These are phyloP conservation scores for Fusarium pseudocircinatum DNA, from an alignment of 2,329 filamentous ascomycete species.

Conservation along the genomic window DNA sequence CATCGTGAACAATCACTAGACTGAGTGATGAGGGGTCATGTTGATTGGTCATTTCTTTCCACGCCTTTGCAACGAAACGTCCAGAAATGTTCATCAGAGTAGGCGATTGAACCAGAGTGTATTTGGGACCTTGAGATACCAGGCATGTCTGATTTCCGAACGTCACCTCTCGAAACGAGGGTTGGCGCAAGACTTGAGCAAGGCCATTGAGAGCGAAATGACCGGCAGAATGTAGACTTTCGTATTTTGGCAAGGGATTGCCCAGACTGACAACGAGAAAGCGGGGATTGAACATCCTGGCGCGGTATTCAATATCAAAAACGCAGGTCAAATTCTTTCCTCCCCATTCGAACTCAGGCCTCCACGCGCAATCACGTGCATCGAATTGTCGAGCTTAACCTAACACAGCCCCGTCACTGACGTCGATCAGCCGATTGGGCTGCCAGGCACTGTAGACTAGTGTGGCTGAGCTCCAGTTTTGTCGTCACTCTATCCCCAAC, in stretches of 20 bases:
- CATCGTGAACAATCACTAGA: conserved; percentile 87
- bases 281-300: conserved; percentile 54
- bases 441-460: conserved; percentile 18
- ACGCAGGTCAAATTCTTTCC: conserved; percentile 8
- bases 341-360: background rate
- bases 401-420: conserved; percentile 42
- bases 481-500: conserved; percentile 42
- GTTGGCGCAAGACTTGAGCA: conserved; percentile 55
- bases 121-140: conserved; percentile 60
- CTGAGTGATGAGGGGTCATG: conserved; percentile 49
- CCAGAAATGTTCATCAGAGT: conserved; percentile 89
- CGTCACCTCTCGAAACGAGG: conserved; percentile 58
- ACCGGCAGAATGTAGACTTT: conserved; percentile 87
- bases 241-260: conserved; percentile 79
- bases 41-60: conserved; percentile 63
- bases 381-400: background rate
- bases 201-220: conserved; percentile 78
- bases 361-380: conserved; percentile 45
- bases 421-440: conserved; percentile 47
- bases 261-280: conserved; percentile 89
- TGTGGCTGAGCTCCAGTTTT: conserved; percentile 48
- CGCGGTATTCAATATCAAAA: conserved; percentile 23
- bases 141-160: conserved; percentile 63
- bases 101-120: conserved; percentile 78
- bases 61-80: conserved; percentile 72